Percentiles rank a stretch among this genome's conserved stretches.
Evolutionary conservation across 2,329 filamentous ascomycete species (phyloP).

Genomic region (Diaporthe velutina): DNA sequence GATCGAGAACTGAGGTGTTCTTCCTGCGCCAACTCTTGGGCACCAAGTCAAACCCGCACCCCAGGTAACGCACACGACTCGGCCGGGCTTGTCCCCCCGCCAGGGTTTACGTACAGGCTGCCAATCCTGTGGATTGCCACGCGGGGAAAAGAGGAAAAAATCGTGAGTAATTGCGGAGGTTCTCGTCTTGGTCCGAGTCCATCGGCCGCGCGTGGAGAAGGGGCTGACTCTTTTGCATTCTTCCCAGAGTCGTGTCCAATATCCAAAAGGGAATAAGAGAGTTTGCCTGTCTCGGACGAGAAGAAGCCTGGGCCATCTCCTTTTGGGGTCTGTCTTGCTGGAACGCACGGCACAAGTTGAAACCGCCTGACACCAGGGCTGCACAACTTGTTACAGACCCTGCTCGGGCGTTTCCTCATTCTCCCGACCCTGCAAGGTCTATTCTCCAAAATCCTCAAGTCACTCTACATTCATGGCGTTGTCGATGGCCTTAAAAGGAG

Average conservation of each 20-base stretch:
- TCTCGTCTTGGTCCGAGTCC: not conserved
- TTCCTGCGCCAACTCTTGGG: constrained; percentile 27
- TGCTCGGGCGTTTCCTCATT: constrained; percentile 32
- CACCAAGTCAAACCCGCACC: constrained; percentile 27
- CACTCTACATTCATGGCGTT: constrained; percentile 36
- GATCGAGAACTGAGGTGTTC: constrained; percentile 23
- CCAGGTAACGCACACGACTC: constrained; percentile 15
- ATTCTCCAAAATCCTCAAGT: constrained; percentile 12
- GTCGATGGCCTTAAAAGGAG: constrained; percentile 35
- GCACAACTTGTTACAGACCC: constrained; percentile 31
- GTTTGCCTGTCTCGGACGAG: not conserved
- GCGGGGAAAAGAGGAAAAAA: constrained; percentile 28
- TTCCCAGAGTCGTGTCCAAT: constrained; percentile 9
- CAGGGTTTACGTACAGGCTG: constrained; percentile 23
- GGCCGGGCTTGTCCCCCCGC: constrained; percentile 30
- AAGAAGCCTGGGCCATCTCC: not conserved
- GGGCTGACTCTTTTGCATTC: constrained; percentile 25
- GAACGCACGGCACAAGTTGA: constrained; percentile 34
- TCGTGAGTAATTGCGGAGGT: constrained; percentile 26
- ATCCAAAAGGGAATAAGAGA: constrained; percentile 19
- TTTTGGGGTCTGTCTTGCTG: constrained; percentile 32
- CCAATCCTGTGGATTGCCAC: constrained; percentile 13
- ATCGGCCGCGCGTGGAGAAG: constrained; percentile 3
- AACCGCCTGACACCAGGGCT: constrained; percentile 25
- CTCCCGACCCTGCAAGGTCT: constrained; percentile 19